Evolutionary conservation across 2,329 filamentous ascomycete species (phyloP).

Genomic region (Fusarium sp.): DNA sequence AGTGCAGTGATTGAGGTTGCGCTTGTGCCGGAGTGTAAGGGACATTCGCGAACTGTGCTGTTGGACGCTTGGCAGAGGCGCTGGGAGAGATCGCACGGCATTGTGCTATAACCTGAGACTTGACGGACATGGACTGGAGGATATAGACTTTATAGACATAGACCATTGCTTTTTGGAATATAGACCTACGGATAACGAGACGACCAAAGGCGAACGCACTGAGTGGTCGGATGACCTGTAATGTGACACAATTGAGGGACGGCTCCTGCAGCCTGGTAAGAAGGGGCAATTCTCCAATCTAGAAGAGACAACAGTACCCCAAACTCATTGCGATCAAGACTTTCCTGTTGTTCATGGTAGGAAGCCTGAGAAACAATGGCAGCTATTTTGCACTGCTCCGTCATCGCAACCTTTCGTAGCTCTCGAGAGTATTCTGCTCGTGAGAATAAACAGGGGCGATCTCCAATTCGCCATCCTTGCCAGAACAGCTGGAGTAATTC

Average conservation of each 20-base stretch:
- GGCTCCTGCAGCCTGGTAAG: background rate
- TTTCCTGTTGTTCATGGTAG: too few relatives aligned
- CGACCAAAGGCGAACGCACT: background rate
- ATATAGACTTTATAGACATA: conserved; percentile 1
- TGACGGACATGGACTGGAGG: background rate
- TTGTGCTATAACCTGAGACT: background rate
- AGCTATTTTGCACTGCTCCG: background rate
- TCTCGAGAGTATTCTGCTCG: background rate
- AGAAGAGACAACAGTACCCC: background rate
- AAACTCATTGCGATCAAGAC: too few relatives aligned
- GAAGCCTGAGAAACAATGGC: background rate
- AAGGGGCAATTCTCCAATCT: background rate
- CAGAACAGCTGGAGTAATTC: background rate
- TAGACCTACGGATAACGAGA: background rate
- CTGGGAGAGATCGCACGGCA: background rate
- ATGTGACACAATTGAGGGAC: background rate
- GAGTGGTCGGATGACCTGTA: fast-evolving
- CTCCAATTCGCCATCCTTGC: background rate
- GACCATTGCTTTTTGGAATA: background rate
- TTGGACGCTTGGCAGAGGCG: background rate
- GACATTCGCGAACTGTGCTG: background rate
- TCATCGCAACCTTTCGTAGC: background rate
- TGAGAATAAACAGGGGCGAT: too few relatives aligned
- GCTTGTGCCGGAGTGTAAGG: background rate
- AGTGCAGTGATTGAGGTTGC: conserved; percentile 2